A percentile compares a stretch with the other conserved stretches of the same genome.
Evolutionary conservation across 2,329 filamentous ascomycete genomes (phyloP).

Genomic region (Colletotrichum salicis): DNA sequence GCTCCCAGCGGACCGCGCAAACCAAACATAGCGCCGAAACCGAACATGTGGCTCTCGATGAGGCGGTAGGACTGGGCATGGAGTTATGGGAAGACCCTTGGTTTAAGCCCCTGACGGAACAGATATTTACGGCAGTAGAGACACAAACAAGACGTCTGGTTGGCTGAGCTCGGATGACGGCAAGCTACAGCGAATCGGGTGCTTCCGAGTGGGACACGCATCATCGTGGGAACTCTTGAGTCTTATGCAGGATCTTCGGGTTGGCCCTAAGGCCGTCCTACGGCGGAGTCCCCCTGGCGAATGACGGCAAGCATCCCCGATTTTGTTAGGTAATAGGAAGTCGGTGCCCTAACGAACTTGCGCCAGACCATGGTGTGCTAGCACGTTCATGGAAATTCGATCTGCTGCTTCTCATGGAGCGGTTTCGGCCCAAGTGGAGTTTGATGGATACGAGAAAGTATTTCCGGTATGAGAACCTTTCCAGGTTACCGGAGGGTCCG

Average conservation of each 20-base stretch:
- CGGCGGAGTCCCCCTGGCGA: conserved; percentile 17
- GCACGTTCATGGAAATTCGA: conserved; percentile 23
- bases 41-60: background rate
- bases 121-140: conserved; percentile 20
- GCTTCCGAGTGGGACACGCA: conserved; percentile 29
- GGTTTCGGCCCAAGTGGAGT: conserved; percentile 33
- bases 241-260: conserved; percentile 22
- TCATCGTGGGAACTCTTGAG: conserved; percentile 3
- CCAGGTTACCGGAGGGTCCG: conserved; percentile 23
- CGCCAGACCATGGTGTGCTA: conserved; percentile 15
- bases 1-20: background rate
- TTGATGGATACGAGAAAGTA: conserved; percentile 30
- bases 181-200: conserved; percentile 25
- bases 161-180: conserved; percentile 25
- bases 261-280: background rate
- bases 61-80: conserved; percentile 2
- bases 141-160: background rate
- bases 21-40: background rate
- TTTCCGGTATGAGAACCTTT: conserved; percentile 8
- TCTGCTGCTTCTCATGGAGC: conserved; percentile 27
- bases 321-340: conserved; percentile 31
- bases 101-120: background rate
- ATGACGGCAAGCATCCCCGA: conserved; percentile 21
- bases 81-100: conserved; percentile 19
- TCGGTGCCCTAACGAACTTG: conserved; percentile 1